These are phyloP conservation scores for Telopea speciosissima DNA, from an alignment of 177 flowering plant species.

Conservation along the genomic window DNA sequence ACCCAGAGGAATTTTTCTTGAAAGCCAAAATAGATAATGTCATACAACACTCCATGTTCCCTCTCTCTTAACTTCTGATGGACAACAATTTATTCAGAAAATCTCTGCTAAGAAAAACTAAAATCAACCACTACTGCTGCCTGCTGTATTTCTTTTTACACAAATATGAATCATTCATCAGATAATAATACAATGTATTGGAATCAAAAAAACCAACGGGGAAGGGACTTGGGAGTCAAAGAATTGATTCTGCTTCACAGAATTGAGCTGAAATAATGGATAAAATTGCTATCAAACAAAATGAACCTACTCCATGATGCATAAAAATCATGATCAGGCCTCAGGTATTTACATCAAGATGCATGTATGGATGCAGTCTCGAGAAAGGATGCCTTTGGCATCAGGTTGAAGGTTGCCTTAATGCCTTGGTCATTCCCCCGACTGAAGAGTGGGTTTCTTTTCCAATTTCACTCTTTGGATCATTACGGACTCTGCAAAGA, in stretches of 20 bases:
- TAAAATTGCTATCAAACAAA: neutral
- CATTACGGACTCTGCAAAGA: constrained; percentile 46
- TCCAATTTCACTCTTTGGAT: constrained; percentile 1
- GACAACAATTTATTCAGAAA: neutral
- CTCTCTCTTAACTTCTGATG: no score
- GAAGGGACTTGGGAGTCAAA: neutral
- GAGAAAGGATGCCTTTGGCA: neutral
- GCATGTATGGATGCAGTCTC: neutral
- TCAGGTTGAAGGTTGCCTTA: neutral
- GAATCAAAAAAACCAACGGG: neutral
- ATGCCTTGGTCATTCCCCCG: neutral
- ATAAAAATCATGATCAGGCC: neutral
- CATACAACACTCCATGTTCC: no score
- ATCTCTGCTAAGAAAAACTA: neutral
- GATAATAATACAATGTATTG: neutral
- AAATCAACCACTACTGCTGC: constrained; percentile 1
- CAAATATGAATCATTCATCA: no score
- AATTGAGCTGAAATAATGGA: neutral
- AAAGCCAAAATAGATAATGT: no score
- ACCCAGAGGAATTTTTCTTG: no score
- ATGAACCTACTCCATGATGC: constrained; percentile 4
- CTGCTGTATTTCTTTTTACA: constrained; percentile 4
- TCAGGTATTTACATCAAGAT: constrained; percentile 11
- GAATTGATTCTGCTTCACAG: neutral
- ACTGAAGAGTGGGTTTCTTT: neutral